Conservation (phyloP, 2,329 filamentous ascomycete genomes). For the Neonectria hederae region DNA sequence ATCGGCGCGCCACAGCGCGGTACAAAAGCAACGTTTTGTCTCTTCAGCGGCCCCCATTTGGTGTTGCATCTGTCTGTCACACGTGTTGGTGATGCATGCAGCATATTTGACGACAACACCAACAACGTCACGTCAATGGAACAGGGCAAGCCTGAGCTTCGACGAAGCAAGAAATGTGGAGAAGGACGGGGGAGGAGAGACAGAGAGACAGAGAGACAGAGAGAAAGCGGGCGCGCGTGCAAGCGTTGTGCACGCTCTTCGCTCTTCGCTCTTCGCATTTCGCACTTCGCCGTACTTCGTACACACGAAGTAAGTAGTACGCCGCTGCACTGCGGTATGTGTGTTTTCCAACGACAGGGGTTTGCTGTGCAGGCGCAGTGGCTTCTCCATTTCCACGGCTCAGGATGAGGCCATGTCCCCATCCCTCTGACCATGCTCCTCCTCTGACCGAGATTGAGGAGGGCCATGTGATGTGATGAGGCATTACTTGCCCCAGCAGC, state of each 20-base stretch:
- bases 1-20: constrained; percentile 11
- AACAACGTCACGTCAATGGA: not conserved
- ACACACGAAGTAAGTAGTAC: too few relatives aligned
- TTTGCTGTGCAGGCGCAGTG: constrained; percentile 31
- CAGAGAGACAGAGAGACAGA: not conserved
- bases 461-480: constrained; percentile 26
- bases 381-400: constrained; percentile 29
- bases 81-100: constrained; percentile 4
- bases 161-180: constrained; percentile 17
- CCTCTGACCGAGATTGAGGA: constrained; percentile 31
- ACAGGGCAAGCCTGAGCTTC: constrained; percentile 3
- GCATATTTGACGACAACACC: not conserved
- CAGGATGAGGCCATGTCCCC: constrained; percentile 32
- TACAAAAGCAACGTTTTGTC: constrained; percentile 8
- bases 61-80: constrained; percentile 15
- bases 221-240: constrained; percentile 8
- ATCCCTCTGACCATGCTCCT: constrained; percentile 30
- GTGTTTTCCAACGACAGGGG: constrained; percentile 27
- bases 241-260: constrained; percentile 3
- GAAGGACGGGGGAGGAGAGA: not conserved
- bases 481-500: constrained; percentile 9
- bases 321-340: too few relatives aligned
- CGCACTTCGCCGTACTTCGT: too few relatives aligned
- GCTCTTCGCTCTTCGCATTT: not conserved
- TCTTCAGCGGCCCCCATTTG: not conserved